Evolutionary conservation across 805 yeast genomes (phyloP).

Genomic region (Wickerhamomyces subpelliculosus): DNA sequence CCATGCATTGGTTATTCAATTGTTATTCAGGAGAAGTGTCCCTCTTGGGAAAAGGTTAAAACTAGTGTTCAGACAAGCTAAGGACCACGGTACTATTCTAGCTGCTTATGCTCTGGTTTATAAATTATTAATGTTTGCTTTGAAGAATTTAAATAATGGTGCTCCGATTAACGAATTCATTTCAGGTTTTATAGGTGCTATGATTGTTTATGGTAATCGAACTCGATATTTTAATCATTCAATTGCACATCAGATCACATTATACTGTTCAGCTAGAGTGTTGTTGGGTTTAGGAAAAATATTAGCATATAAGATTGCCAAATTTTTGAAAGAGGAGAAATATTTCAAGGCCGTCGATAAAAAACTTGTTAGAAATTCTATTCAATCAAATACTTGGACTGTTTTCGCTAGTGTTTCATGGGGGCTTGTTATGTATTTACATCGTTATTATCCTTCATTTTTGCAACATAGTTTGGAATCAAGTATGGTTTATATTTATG

Average conservation of each 20-base stretch:
- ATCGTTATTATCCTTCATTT: constrained; percentile 52
- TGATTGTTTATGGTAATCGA: constrained; percentile 32
- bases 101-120: constrained; percentile 51
- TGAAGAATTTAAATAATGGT: constrained; percentile 22
- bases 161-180: constrained; percentile 16
- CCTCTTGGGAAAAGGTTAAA: constrained; percentile 34
- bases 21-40: constrained; percentile 32
- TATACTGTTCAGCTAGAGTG: constrained; percentile 67
- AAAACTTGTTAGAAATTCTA: constrained; percentile 10
- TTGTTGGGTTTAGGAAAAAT: constrained; percentile 46
- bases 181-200: constrained; percentile 34
- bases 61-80: constrained; percentile 44
- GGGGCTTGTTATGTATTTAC: constrained; percentile 70
- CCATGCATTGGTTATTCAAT: constrained; percentile 56
- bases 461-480: constrained; percentile 60
- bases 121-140: constrained; percentile 28
- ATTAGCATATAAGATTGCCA: constrained; percentile 15
- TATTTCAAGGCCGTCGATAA: constrained; percentile 3
- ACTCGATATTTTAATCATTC: constrained; percentile 29
- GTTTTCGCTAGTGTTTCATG: constrained; percentile 57
- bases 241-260: constrained; percentile 67
- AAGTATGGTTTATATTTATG: constrained; percentile 67
- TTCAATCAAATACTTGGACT: constrained; percentile 42
- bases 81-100: constrained; percentile 46
- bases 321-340: constrained; percentile 4